Percentiles rank a stretch among this genome's conserved stretches.
phyloP scores from a whole-genome alignment of 2,329 filamentous ascomycete genomes.

The Fusarium sp. region DNA sequence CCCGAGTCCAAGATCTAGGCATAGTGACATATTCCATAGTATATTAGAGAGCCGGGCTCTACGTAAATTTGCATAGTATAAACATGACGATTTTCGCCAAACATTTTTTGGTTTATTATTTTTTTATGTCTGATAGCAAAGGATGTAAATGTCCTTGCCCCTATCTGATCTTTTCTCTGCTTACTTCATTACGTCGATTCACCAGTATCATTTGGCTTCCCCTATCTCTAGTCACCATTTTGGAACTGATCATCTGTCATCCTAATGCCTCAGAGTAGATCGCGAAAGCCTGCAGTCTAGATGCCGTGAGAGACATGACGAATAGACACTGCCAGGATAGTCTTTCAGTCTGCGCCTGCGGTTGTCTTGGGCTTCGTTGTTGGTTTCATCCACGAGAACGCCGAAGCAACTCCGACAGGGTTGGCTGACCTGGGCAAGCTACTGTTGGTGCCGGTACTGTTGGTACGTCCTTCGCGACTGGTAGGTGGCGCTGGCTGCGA shows the following conservation, averaged over 20 bases:
- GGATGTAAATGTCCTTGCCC: constrained; percentile 1
- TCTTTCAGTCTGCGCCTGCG: constrained; percentile 44
- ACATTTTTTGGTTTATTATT: constrained; percentile 22
- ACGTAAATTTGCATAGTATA: constrained; percentile 9
- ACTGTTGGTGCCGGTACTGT: constrained; percentile 55
- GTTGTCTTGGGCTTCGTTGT: constrained; percentile 55
- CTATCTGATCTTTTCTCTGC: constrained; percentile 12
- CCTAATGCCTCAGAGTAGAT: neutral
- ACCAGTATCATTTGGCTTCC: constrained; percentile 28
- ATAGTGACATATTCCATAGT: constrained; percentile 1
- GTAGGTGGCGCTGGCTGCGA: constrained; percentile 37
- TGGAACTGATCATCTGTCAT: constrained; percentile 17
- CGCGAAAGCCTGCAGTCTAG: constrained; percentile 3
- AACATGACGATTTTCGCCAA: constrained; percentile 6
- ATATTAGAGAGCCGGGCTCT: neutral
- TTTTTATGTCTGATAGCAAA: constrained; percentile 14
- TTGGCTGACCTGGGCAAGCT: constrained; percentile 74
- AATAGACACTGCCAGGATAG: neutral
- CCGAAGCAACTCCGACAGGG: constrained; percentile 90
- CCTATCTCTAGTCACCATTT: constrained; percentile 32
- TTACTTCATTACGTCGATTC: constrained; percentile 31
- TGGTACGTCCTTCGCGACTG: constrained; percentile 55
- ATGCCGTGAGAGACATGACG: constrained; percentile 6
- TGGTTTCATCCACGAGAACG: constrained; percentile 90
- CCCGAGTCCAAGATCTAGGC: constrained; percentile 67